phyloP scores from a whole-genome alignment of 345 rosid species.

The Balakata baccata region DNA sequence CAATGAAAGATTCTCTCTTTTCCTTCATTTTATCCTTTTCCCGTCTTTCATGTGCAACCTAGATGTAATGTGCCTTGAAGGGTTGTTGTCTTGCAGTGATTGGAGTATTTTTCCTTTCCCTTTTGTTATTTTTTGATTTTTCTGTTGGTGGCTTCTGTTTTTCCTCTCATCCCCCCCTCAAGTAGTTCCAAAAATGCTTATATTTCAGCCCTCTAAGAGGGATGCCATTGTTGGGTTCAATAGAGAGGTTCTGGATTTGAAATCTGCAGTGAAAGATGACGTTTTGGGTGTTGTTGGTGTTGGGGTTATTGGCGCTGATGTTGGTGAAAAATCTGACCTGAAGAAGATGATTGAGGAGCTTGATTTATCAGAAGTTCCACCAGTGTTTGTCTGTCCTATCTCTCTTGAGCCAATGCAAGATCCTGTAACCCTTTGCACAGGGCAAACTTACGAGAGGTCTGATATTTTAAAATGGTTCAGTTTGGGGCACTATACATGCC shows the following conservation, averaged over 20 bases:
- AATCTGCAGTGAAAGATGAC: slow-evolving; percentile 64
- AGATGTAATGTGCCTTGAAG: slow-evolving; percentile 36
- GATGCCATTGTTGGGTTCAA: slow-evolving; percentile 41
- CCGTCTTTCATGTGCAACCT: slow-evolving; percentile 19
- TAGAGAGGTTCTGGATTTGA: slow-evolving; percentile 59
- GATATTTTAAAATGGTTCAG: slow-evolving; percentile 68
- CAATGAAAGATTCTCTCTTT: slow-evolving; percentile 20
- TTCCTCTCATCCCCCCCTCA: not conserved
- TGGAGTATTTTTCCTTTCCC: not conserved
- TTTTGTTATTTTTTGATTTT: not conserved
- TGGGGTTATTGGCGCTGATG: slow-evolving; percentile 28
- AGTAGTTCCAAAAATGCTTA: slow-evolving; percentile 39
- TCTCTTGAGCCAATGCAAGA: slow-evolving; percentile 74
- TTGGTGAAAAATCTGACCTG: slow-evolving; percentile 54
- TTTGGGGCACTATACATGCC: slow-evolving; percentile 64
- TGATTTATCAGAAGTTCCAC: slow-evolving; percentile 49
- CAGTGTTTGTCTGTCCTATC: slow-evolving; percentile 72
- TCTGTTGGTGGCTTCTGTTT: not conserved
- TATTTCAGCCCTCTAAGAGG: slow-evolving; percentile 46
- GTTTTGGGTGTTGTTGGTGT: slow-evolving; percentile 50
- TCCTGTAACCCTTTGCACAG: slow-evolving; percentile 75
- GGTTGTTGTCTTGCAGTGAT: slow-evolving; percentile 27
- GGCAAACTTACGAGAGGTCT: slow-evolving; percentile 69
- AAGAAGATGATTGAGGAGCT: slow-evolving; percentile 63
- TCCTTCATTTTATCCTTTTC: slow-evolving; percentile 15